phyloP scores from a whole-genome alignment of 805 yeast genomes.

The Monosporozyma aerobia region DNA sequence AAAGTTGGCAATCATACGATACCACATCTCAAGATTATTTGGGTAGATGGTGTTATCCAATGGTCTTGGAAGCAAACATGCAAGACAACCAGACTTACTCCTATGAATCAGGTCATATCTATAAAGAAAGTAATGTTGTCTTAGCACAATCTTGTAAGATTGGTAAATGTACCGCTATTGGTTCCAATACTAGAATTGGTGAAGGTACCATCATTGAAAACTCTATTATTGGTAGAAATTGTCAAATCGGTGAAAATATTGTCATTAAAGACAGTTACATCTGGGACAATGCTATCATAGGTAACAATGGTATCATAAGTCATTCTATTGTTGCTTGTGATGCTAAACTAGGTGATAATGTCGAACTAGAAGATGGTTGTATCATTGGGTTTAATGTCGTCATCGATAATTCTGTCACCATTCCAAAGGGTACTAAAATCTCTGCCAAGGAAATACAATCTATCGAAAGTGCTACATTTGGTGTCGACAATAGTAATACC shows the following conservation, averaged over 20 bases:
- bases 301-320: slow-evolving; percentile 49
- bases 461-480: slow-evolving; percentile 23
- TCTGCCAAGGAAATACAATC: slow-evolving; percentile 39
- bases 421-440: slow-evolving; percentile 45
- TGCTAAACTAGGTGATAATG: slow-evolving; percentile 46
- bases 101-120: slow-evolving; percentile 77
- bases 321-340: slow-evolving; percentile 65
- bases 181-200: slow-evolving; percentile 66
- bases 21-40: slow-evolving; percentile 84
- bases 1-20: slow-evolving; percentile 87
- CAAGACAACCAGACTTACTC: slow-evolving; percentile 62
- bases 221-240: slow-evolving; percentile 78
- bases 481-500: slow-evolving; percentile 14
- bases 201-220: slow-evolving; percentile 57
- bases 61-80: slow-evolving; percentile 79
- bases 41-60: slow-evolving; percentile 88
- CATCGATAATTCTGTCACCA: slow-evolving; percentile 44
- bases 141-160: slow-evolving; percentile 89
- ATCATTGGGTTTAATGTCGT: slow-evolving; percentile 70
- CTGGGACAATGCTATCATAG: slow-evolving; percentile 76
- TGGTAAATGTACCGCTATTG: slow-evolving; percentile 74
- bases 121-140: slow-evolving; percentile 81
- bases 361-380: slow-evolving; percentile 54
- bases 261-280: slow-evolving; percentile 64
- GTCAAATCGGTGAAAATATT: slow-evolving; percentile 75